Conservation (phyloP, 352 stramenopile genomes). For the Blastocystis sp. region DNA sequence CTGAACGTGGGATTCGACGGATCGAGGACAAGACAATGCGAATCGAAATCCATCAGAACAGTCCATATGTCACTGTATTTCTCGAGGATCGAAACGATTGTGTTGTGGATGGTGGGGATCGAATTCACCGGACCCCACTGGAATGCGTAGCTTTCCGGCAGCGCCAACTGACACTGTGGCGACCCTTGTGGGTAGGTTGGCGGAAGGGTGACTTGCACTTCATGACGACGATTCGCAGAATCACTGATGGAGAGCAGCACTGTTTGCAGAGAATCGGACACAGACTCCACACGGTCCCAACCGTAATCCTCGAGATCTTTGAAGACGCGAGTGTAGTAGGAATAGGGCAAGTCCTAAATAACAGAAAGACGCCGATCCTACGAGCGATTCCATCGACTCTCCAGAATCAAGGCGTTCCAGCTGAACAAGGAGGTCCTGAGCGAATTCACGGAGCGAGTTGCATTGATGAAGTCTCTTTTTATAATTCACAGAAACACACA, state of each 20-base stretch:
- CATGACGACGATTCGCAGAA: slow-evolving; percentile 6
- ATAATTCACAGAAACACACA: neutral
- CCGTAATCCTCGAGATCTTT: slow-evolving; percentile 12
- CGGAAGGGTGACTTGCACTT: neutral
- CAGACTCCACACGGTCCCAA: neutral
- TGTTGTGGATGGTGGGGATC: neutral
- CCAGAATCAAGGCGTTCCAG: slow-evolving; percentile 2
- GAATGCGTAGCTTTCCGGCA: neutral
- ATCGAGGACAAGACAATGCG: slow-evolving; percentile 27
- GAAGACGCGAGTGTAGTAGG: neutral
- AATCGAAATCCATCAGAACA: slow-evolving; percentile 10
- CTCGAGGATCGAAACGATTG: neutral
- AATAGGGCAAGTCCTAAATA: neutral
- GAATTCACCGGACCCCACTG: slow-evolving; percentile 2
- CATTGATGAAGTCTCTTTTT: slow-evolving; percentile 31
- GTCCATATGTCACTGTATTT: slow-evolving; percentile 23
- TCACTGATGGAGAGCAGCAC: neutral
- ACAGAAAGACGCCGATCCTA: no score
- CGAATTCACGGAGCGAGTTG: slow-evolving; percentile 1
- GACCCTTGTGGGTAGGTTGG: neutral
- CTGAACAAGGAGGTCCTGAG: neutral
- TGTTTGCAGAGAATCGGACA: neutral
- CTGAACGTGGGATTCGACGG: slow-evolving; percentile 26
- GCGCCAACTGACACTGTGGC: slow-evolving; percentile 10
- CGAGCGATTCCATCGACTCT: neutral